Evolutionary conservation across 2,329 filamentous ascomycete species (phyloP).

Genomic region (Aspergillus spinulosporus): DNA sequence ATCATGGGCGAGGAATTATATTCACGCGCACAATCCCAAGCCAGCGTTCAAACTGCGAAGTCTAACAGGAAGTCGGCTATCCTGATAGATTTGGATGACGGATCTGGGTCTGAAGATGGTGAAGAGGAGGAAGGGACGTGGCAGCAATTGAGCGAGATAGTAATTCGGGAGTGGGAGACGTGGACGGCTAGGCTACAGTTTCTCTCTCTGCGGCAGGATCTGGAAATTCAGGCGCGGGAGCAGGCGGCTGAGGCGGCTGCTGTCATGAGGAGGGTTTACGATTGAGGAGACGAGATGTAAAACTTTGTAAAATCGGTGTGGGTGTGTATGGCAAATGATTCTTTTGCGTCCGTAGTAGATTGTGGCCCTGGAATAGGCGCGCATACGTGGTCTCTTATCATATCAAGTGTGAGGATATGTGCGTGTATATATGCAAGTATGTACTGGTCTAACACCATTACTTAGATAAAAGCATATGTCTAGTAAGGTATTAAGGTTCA

Average conservation of each 20-base stretch:
- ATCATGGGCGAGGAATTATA: slow-evolving; percentile 27
- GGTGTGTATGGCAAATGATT: too few relatives aligned
- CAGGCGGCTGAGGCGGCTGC: slow-evolving; percentile 24
- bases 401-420: too few relatives aligned
- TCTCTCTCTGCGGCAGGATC: slow-evolving; percentile 20
- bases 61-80: not conserved
- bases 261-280: slow-evolving; percentile 23
- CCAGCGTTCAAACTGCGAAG: not conserved
- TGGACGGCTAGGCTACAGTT: slow-evolving; percentile 23
- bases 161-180: slow-evolving; percentile 19
- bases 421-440: too few relatives aligned
- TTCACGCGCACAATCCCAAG: slow-evolving; percentile 2
- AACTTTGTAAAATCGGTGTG: too few relatives aligned
- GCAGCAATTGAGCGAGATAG: not conserved
- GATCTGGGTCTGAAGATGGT: not conserved
- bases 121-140: not conserved
- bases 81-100: not conserved
- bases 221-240: slow-evolving; percentile 21
- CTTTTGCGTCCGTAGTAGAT: too few relatives aligned
- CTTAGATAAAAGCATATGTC: too few relatives aligned
- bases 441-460: too few relatives aligned
- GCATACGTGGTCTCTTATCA: too few relatives aligned
- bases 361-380: too few relatives aligned
- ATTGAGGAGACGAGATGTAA: not conserved
- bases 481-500: slow-evolving; percentile 14